These are phyloP conservation scores for Gelatoporia subvermispora DNA, from an alignment of 768 basidiomycete species.

Conservation along the genomic window DNA sequence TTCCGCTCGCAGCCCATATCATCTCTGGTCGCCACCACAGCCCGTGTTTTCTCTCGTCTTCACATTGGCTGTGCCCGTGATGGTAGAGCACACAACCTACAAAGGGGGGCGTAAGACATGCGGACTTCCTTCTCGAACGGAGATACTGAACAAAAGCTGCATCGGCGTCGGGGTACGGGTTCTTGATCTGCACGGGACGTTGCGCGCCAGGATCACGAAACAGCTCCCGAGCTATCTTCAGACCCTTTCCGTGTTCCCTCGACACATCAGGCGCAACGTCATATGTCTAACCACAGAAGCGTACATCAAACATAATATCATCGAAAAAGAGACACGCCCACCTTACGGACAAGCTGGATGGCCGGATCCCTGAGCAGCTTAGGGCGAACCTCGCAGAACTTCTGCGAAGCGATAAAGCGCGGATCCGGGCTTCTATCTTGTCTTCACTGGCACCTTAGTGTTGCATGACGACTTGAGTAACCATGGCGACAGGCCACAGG, in stretches of 20 bases:
- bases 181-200: constrained; percentile 60
- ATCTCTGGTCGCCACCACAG: too few relatives aligned
- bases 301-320: neutral
- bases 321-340: constrained; percentile 16
- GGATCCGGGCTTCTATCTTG: constrained; percentile 94
- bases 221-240: constrained; percentile 1
- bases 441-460: too few relatives aligned
- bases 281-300: constrained; percentile 55
- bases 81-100: constrained; percentile 85
- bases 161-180: constrained; percentile 95
- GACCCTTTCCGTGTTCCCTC: constrained; percentile 94
- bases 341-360: constrained; percentile 89
- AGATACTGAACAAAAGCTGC: constrained; percentile 69
- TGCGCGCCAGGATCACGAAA: constrained; percentile 1
- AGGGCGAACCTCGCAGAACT: constrained; percentile 74
- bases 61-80: constrained; percentile 83
- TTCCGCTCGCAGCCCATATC: too few relatives aligned
- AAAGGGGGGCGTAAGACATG: neutral
- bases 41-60: too few relatives aligned
- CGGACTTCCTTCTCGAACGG: neutral
- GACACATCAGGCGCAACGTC: constrained; percentile 91
- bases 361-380: constrained; percentile 79
- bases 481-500: too few relatives aligned
- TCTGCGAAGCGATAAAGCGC: constrained; percentile 83
- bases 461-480: too few relatives aligned